Conservation (phyloP, 257 asterid species). For the Lantana camara region DNA sequence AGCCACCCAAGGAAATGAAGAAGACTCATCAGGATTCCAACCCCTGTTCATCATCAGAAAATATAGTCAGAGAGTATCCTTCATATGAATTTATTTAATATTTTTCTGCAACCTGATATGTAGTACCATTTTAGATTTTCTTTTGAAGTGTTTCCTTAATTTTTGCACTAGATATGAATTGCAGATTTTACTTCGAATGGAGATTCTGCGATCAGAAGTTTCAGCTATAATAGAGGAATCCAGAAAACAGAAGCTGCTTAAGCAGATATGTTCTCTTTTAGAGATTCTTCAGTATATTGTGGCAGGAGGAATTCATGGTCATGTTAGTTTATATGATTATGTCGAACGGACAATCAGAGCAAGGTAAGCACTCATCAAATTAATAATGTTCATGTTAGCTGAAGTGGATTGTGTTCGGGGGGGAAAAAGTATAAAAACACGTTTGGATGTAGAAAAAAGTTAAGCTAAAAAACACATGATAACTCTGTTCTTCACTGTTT, state of each 20-base stretch:
- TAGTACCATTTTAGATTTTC: not conserved
- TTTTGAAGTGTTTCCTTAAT: conserved; percentile 45
- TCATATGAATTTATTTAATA: conserved; percentile 22
- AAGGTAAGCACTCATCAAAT: conserved; percentile 53
- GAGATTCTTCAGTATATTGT: conserved; percentile 89
- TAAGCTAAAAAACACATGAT: no score
- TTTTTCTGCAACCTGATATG: not conserved
- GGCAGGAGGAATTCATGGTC: conserved; percentile 92
- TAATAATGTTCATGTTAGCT: not conserved
- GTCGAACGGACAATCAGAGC: conserved; percentile 75
- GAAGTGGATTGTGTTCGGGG: no score
- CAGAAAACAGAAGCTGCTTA: conserved; percentile 63
- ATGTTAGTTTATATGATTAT: conserved; percentile 71
- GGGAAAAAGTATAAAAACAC: no score
- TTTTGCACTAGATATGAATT: conserved; percentile 69
- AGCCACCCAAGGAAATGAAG: conserved; percentile 81
- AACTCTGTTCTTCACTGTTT: not conserved
- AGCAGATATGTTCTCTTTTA: conserved; percentile 83
- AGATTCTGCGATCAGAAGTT: conserved; percentile 63
- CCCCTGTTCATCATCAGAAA: conserved; percentile 44
- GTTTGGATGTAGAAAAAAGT: no score
- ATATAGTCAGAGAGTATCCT: conserved; percentile 85
- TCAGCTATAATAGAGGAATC: conserved; percentile 51
- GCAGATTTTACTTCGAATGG: conserved; percentile 95
- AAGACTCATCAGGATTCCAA: conserved; percentile 42